phyloP scores from a whole-genome alignment of 2,329 filamentous ascomycete species.

The Xylariaceae sp. region DNA sequence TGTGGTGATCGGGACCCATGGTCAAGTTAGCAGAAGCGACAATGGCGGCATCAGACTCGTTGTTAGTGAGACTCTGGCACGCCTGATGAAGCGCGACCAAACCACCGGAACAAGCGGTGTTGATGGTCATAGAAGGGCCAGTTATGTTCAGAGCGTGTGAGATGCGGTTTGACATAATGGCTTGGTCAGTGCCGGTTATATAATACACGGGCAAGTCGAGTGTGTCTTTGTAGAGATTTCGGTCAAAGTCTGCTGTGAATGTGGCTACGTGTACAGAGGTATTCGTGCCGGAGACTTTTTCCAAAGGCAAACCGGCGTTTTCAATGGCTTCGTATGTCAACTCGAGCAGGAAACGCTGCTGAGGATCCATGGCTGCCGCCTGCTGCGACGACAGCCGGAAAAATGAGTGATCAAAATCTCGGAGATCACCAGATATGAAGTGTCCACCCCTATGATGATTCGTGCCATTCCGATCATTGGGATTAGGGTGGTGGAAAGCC shows the following conservation, averaged over 20 bases:
- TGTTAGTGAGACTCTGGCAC: slow-evolving; percentile 28
- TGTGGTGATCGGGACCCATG: slow-evolving; percentile 24
- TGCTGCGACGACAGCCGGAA: slow-evolving; percentile 12
- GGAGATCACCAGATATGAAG: slow-evolving; percentile 15
- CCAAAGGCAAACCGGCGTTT: slow-evolving; percentile 7
- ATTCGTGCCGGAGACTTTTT: not conserved
- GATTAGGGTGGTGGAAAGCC: slow-evolving; percentile 15
- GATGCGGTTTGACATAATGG: slow-evolving; percentile 29
- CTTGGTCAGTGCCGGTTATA: slow-evolving; percentile 27
- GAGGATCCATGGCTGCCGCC: slow-evolving; percentile 14
- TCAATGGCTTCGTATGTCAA: slow-evolving; percentile 16
- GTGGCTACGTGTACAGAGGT: slow-evolving; percentile 13
- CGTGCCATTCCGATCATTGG: slow-evolving; percentile 10
- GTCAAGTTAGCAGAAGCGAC: slow-evolving; percentile 27
- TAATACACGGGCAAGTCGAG: slow-evolving; percentile 33
- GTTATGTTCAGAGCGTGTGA: slow-evolving; percentile 30
- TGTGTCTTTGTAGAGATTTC: slow-evolving; percentile 18
- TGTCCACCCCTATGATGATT: slow-evolving; percentile 14
- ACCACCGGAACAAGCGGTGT: slow-evolving; percentile 34
- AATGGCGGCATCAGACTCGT: slow-evolving; percentile 30
- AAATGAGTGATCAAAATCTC: slow-evolving; percentile 17
- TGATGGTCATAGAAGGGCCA: slow-evolving; percentile 30
- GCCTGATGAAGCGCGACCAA: slow-evolving; percentile 32
- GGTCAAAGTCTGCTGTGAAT: slow-evolving; percentile 14
- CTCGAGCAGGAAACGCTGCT: slow-evolving; percentile 15